A percentile compares a stretch with the other conserved stretches of the same genome.
phyloP scores from a whole-genome alignment of 2,329 filamentous ascomycete genomes.

The Cadophora sp. region DNA sequence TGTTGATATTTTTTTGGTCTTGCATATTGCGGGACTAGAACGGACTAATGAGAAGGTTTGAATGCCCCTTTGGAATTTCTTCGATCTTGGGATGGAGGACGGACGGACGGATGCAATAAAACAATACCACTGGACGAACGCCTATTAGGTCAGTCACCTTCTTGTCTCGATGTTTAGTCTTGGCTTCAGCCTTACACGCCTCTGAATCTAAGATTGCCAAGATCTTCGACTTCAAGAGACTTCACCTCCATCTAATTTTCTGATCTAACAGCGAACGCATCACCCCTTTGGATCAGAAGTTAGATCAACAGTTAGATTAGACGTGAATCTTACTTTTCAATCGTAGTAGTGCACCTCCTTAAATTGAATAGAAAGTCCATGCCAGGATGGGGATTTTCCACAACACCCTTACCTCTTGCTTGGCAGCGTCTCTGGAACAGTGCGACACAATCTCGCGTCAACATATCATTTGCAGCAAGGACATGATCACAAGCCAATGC shows the following conservation, averaged over 20 bases:
- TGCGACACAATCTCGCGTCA: background rate
- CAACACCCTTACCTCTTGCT: background rate
- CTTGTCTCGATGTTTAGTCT: background rate
- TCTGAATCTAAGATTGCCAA: background rate
- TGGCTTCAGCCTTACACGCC: background rate
- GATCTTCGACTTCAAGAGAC: background rate
- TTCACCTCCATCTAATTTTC: background rate
- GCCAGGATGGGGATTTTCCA: background rate
- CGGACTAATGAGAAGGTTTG: conserved; percentile 26
- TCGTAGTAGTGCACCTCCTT: no score
- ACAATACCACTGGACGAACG: background rate
- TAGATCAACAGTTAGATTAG: no score
- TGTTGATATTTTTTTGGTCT: conserved; percentile 45
- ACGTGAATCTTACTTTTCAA: no score
- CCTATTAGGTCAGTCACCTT: background rate
- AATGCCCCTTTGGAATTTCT: conserved; percentile 27
- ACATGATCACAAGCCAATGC: conserved; percentile 4
- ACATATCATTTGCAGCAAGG: background rate
- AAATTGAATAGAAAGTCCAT: no score
- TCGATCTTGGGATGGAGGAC: background rate
- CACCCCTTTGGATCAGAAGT: background rate
- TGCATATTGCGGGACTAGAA: conserved; percentile 46
- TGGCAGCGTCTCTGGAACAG: background rate
- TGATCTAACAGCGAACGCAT: background rate
- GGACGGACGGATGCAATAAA: background rate